Evolutionary conservation across 2,329 filamentous ascomycete species (phyloP), one percentile per base, ranked within the genome.

Genomic region (Chrysoporthe cubensis): DNA sequence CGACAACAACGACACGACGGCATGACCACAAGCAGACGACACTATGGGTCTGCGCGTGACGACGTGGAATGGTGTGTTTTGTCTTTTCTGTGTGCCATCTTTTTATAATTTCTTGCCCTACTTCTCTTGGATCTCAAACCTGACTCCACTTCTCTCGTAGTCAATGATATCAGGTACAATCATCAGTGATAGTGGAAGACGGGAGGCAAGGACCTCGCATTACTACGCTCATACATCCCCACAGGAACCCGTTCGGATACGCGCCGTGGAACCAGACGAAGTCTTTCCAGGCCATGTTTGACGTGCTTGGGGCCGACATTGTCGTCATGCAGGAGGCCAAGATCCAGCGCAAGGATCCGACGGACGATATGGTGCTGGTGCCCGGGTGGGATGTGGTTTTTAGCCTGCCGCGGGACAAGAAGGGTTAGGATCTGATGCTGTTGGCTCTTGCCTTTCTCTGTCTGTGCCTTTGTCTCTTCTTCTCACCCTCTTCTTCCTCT

Each of bases 291-390:
- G 86, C 90, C 72, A 98, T 98, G 96, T 98, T 99, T 79, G 92
- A 97, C 72, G 92, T 91, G 54, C 86, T 99, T 6, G 92, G 96
- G 77, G 90, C 94, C 64, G 96, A 99, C 77, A 96, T 99, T 71
- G 89, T 98, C 21, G 86, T 97, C 68, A 94, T 98, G 83, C 96
- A 99, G 78, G 96, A 98, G 79, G 90, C 93, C 56, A 99, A 98
- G 80, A 97, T 98, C 52, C 96, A 98, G 76, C 87, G 91, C 67
- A 97, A 97, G 76, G 94, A 97, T 73, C 83, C 99, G 1, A 86
- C 85, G 52, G 96, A 98, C 84, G 96, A 98, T 73, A 98, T 98
- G 93, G 94, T 98, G 11, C 83, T 98, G 44, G 89, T 98, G 21
- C 21, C 21, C 21, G 21, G 21, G 21, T 99, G 95, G 95, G 96